Evolutionary conservation across 495 filamentous ascomycete species (phyloP), one percentile per base, ranked within the genome.

Genomic region (Pseudevernia furfuracea): DNA sequence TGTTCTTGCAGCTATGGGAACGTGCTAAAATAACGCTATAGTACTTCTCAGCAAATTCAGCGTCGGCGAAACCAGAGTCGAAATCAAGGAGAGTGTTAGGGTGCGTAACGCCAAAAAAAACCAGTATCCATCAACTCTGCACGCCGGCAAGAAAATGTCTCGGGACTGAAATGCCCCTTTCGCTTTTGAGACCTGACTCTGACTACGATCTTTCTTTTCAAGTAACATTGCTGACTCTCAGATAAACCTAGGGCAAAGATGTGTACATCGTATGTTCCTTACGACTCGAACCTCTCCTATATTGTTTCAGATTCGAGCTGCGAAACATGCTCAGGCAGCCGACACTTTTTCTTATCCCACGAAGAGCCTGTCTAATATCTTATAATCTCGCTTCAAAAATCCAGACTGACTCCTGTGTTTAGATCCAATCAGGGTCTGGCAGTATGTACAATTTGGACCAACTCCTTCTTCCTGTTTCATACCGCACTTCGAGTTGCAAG

Each of bases 41-140:
- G 87, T 91, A 63, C 82, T 92, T 61, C 83, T 97, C 60, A 85
- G 82, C 67, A 97, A 96, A 78, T 98, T 98, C 76, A 86, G 88
- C 21, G 90, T 93, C 60, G 94, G 94, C 55, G 95, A 97, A 75
- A 97, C 89, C 64, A 86, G 95, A 39, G 91, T 96, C 64, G 94
- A 97, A 76, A 94, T 98, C 69, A 80, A 89, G 71, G 94, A 97
- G 77, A 95, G 90, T 30, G 92, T 98, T 48, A 89, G 94, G 69
- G 95, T 55, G 36, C 28, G 59, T 15, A 61, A 6, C 15, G 1
- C 59, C 19, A 10, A 37, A 25, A 9, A 6, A 97, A 81, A 96
- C 95, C 76, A n/a, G n/a, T n/a, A n/a, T 95, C 97, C 74, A 89
- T 97, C 68, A 92, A 97, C 11, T 34, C 56, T 28, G 56, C 43